These are phyloP conservation scores for Nannochloropsis gaditana DNA, from an alignment of 108 stramenopile genomes.

Conservation along the genomic window DNA sequence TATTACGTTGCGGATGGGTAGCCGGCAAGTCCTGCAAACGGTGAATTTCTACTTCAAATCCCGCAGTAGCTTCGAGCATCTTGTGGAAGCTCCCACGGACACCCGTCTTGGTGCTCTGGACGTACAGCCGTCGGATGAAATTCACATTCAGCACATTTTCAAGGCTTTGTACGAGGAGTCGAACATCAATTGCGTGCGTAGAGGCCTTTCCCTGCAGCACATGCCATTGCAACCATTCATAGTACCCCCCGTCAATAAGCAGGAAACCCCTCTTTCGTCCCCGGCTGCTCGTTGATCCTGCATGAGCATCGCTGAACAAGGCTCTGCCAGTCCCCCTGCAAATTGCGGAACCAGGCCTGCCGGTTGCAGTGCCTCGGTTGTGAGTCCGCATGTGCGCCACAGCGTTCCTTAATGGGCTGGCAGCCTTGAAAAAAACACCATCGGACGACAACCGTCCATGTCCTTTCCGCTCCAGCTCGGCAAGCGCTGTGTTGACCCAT, in stretches of 20 bases:
- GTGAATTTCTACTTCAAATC: conserved; percentile 17
- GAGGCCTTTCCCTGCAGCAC: background rate
- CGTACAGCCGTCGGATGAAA: conserved; percentile 8
- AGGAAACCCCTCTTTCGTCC: background rate
- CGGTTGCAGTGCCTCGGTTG: background rate
- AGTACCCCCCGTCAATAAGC: background rate
- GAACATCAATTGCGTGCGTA: conserved; percentile 11
- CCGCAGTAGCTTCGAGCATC: background rate
- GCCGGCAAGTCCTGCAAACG: background rate
- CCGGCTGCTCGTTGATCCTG: background rate
- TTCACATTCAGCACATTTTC: conserved; percentile 11
- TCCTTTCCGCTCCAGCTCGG: background rate
- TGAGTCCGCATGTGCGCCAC: background rate
- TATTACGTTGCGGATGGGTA: background rate
- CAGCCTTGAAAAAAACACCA: background rate
- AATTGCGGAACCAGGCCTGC: background rate
- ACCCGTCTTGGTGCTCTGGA: background rate
- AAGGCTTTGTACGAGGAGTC: background rate
- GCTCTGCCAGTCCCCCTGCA: background rate
- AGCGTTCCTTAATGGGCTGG: background rate
- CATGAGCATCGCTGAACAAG: background rate
- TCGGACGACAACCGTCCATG: conserved; percentile 7
- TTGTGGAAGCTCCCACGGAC: background rate
- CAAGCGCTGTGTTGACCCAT: background rate
- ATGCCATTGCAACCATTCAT: conserved; percentile 19